These are phyloP conservation scores for Biscogniauxia sp. DNA, from an alignment of 2,329 filamentous ascomycete genomes.

Conservation along the genomic window DNA sequence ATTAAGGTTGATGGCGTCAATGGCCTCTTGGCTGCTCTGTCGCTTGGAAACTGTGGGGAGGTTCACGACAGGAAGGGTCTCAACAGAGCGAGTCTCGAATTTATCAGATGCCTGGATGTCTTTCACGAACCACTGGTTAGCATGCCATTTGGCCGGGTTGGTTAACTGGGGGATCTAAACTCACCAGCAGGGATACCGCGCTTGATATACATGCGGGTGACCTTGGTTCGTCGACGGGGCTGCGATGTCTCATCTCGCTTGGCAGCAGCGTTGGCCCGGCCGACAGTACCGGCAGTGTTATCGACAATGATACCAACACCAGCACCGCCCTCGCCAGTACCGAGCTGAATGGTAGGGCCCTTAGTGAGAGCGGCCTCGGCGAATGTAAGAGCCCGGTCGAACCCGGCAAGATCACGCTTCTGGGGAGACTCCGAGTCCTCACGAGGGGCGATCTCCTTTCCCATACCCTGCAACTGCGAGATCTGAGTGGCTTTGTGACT, in stretches of 20 bases:
- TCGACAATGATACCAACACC: conserved; percentile 41
- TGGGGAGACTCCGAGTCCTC: conserved; percentile 23
- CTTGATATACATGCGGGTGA: conserved; percentile 47
- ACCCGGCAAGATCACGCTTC: conserved; percentile 40
- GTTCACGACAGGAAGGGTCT: conserved; percentile 22
- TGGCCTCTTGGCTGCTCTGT: conserved; percentile 25
- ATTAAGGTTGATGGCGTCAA: conserved; percentile 45
- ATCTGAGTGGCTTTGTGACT: conserved; percentile 38
- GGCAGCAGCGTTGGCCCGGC: conserved; percentile 9
- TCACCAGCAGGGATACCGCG: conserved; percentile 43
- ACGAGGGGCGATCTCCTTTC: conserved; percentile 48
- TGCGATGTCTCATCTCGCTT: conserved; percentile 28
- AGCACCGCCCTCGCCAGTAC: conserved; percentile 38
- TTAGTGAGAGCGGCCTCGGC: conserved; percentile 39
- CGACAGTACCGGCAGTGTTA: conserved; percentile 31
- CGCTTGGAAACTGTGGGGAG: conserved; percentile 23
- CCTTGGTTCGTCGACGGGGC: conserved; percentile 40
- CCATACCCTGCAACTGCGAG: conserved; percentile 45
- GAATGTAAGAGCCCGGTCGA: conserved; percentile 40
- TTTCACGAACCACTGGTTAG: conserved; percentile 26
- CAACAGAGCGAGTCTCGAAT: conserved; percentile 24
- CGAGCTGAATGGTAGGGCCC: conserved; percentile 39
- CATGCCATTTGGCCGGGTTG: conserved; percentile 2
- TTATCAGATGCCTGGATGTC: conserved; percentile 27
- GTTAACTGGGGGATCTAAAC: conserved; percentile 15